Base-by-base conservation (phyloP, 2,329 filamentous ascomycete genomes). In the Penicillium glabrum region DNA sequence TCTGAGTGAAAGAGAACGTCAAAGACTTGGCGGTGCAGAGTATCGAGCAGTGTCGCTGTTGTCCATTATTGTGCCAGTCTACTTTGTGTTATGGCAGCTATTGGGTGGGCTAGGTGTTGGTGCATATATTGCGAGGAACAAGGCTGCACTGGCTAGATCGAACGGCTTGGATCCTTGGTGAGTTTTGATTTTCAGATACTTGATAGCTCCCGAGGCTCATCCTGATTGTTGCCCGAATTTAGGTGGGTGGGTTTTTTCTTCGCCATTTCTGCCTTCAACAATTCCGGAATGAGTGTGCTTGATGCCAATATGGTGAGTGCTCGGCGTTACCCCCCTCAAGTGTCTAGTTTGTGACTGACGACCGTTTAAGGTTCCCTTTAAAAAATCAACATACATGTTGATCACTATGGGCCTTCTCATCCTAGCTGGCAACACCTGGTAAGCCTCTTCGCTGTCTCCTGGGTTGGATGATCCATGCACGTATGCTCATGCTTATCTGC, bases 371-470 rank as follows among this genome's bases (percentile, higher is more conserved):
- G 35, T 27, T 31, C 35, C 16, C 10, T 23, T 41, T 1, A 4
- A 21, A 39, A 41, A n/a, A 16, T 8, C 24, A 9, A 39, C 72
- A 0, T 78, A 77, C 26, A 67, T 75, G 1, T 67, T 81, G 5
- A 61, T 81, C 16, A 75, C 75, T 0, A 76, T 87, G 77, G 83
- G 82, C 5, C 63, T 83, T 9, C 71, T 88, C 60, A 83, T 87
- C 49, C 75, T 89, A 5, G 86, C 86, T 0, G 86, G 86, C 3
- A 88, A 89, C 48, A 89, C 86, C 5, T 39, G 35, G 35, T 39
- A 39, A 19, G 35, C 83, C 84, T 0, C 88, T 86, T 63, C 86
- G 86, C 0, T 77, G 86, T 49, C 84, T 89, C 56, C 71, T 89
- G 10, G 80, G 86, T 4, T 75, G 87, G 9, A 80, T 81, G 16